These are phyloP conservation scores for Chlorokybus atmophyticus DNA, from an alignment of 139 green algal genomes.

Conservation along the genomic window DNA sequence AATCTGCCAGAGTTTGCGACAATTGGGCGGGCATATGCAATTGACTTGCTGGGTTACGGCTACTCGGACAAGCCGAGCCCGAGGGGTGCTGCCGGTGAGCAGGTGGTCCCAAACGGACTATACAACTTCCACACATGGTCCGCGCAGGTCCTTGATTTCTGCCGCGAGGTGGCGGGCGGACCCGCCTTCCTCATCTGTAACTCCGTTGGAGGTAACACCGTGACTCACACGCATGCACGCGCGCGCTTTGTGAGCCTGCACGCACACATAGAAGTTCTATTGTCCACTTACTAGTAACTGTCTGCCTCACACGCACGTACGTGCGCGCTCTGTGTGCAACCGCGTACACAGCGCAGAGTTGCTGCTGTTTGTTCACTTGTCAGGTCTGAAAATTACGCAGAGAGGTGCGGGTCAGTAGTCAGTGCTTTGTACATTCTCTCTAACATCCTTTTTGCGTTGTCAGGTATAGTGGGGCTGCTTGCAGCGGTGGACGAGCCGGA, in stretches of 20 bases:
- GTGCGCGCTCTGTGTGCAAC: too few species aligned
- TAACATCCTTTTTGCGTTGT: too few species aligned
- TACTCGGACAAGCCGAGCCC: slow-evolving; percentile 68
- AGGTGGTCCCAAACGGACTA: slow-evolving; percentile 46
- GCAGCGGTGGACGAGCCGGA: slow-evolving; percentile 39
- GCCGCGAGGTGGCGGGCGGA: slow-evolving; percentile 29
- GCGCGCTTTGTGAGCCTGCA: too few species aligned
- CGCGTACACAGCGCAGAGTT: too few species aligned
- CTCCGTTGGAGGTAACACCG: slow-evolving; percentile 50
- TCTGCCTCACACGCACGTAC: too few species aligned
- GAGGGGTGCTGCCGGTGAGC: background rate
- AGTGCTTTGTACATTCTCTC: too few species aligned
- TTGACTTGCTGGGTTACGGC: slow-evolving; percentile 85
- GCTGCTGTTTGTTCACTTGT: too few species aligned
- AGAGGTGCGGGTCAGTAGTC: too few species aligned
- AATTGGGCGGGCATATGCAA: slow-evolving; percentile 46
- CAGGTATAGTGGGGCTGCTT: slow-evolving; percentile 41
- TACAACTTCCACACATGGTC: slow-evolving; percentile 64
- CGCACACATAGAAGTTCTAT: too few species aligned
- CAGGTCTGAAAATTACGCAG: too few species aligned
- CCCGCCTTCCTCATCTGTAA: slow-evolving; percentile 68
- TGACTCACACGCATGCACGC: background rate
- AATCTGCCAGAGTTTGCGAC: slow-evolving; percentile 56
- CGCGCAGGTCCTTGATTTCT: slow-evolving; percentile 66
- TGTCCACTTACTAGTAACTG: too few species aligned